Evolutionary conservation across 306 rosid species (phyloP).

Genomic region (Astragalus glycyphyllos): DNA sequence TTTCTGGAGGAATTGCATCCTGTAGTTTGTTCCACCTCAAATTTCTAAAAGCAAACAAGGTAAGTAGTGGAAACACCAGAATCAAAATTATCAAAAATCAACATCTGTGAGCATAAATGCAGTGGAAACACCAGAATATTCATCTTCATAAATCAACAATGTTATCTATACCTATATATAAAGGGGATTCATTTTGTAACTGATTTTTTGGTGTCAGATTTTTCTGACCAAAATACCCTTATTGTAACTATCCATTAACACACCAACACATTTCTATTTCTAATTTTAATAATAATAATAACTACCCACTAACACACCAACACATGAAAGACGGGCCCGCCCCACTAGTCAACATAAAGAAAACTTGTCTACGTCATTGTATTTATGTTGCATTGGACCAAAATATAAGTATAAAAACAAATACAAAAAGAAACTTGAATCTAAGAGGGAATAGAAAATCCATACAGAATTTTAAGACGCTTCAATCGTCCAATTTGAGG

Average conservation of each 20-base stretch:
- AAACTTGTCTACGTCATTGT: not conserved
- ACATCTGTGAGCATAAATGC: slow-evolving; percentile 9
- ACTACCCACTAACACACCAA: too few relatives aligned
- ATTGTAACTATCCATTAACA: too few relatives aligned
- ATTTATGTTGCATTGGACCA: slow-evolving; percentile 1
- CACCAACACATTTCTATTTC: too few relatives aligned
- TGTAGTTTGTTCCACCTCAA: slow-evolving; percentile 99
- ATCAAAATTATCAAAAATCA: slow-evolving; percentile 21
- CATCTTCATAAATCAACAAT: slow-evolving; percentile 29
- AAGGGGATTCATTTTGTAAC: too few relatives aligned
- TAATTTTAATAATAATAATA: too few relatives aligned
- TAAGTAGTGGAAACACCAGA: slow-evolving; percentile 17
- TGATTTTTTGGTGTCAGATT: too few relatives aligned
- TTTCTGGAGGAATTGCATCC: slow-evolving; percentile 94
- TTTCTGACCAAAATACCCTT: too few relatives aligned
- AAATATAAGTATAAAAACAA: slow-evolving; percentile 15
- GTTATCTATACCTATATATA: too few relatives aligned
- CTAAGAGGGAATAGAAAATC: slow-evolving; percentile 26
- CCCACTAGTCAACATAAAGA: too few relatives aligned
- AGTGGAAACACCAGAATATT: not conserved
- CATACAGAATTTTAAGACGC: slow-evolving; percentile 93
- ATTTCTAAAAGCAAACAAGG: slow-evolving; percentile 58
- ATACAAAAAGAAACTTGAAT: slow-evolving; percentile 25
- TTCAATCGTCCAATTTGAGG: slow-evolving; percentile 93
- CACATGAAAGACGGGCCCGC: too few relatives aligned